phyloP scores from a whole-genome alignment of 2,329 filamentous ascomycete genomes.

The Teratosphaeria destructans region DNA sequence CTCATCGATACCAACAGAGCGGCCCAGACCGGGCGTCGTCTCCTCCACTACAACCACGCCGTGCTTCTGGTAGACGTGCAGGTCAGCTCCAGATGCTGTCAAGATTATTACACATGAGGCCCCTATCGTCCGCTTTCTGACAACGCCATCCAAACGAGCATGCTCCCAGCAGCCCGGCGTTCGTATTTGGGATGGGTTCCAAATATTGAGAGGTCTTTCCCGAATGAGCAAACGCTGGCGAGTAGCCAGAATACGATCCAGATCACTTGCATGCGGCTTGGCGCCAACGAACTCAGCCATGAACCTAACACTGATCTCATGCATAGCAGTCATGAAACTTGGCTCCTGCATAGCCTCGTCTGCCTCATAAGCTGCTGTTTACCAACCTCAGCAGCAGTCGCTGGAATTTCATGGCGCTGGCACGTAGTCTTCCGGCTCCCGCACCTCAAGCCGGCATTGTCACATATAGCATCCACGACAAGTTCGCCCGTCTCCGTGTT shows the following conservation, averaged over 20 bases:
- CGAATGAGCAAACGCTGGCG: background rate
- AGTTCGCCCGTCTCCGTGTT: constrained; percentile 12
- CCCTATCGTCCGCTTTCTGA: constrained; percentile 28
- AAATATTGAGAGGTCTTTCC: constrained; percentile 17
- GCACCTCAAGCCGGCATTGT: constrained; percentile 6
- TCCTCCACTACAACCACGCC: constrained; percentile 19
- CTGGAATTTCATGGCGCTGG: background rate
- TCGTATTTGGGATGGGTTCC: constrained; percentile 30
- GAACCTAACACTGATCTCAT: constrained; percentile 7
- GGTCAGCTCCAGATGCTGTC: constrained; percentile 23
- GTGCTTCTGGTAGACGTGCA: constrained; percentile 27
- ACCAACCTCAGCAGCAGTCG: background rate
- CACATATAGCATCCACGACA: constrained; percentile 14
- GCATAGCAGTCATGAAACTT: constrained; percentile 4
- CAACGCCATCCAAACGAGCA: constrained; percentile 30
- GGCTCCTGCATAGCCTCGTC: background rate
- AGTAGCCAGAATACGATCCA: background rate
- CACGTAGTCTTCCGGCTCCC: background rate
- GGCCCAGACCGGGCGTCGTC: constrained; percentile 11
- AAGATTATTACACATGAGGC: constrained; percentile 23
- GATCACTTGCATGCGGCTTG: constrained; percentile 11
- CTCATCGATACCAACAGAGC: constrained; percentile 12
- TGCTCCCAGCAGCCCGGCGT: constrained; percentile 28
- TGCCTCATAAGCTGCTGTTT: background rate
- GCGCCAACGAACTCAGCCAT: constrained; percentile 5